Percentiles rank a stretch among this genome's conserved stretches.
phyloP scores from a whole-genome alignment of 2,329 filamentous ascomycete species.

The Monosporascus sp. region DNA sequence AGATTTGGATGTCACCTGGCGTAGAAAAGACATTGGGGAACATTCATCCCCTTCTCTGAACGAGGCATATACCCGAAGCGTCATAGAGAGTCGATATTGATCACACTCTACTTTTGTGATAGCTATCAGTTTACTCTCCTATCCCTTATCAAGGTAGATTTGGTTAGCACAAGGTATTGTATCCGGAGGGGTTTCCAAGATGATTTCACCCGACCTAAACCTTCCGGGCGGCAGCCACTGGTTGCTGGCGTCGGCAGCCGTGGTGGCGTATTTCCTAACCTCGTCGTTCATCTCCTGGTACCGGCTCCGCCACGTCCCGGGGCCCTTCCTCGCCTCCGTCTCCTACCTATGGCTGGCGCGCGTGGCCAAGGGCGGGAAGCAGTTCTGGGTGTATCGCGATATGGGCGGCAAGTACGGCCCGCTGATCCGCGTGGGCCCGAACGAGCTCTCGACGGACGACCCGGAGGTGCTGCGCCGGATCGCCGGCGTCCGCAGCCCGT shows the following conservation, averaged over 20 bases:
- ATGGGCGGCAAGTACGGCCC: conserved; percentile 3
- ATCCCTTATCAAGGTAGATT: too few species aligned
- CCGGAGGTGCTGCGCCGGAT: conserved; percentile 13
- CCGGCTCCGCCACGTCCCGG: conserved; percentile 4
- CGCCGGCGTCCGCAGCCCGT: conserved; percentile 7
- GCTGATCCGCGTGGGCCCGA: conserved; percentile 3
- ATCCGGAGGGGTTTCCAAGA: neutral
- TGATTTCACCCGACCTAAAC: neutral
- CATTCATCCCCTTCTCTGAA: too few species aligned
- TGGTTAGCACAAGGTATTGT: too few species aligned
- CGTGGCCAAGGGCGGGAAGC: neutral
- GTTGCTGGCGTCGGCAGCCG: neutral
- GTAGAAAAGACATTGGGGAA: neutral
- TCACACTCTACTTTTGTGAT: too few species aligned
- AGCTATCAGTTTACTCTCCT: too few species aligned
- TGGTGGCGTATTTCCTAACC: neutral
- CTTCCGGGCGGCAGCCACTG: neutral
- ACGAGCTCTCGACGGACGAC: conserved; percentile 4
- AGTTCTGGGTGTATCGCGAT: neutral
- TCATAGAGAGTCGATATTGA: too few species aligned
- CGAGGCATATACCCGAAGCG: too few species aligned
- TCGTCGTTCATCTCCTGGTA: neutral
- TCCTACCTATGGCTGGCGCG: neutral
- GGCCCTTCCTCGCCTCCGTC: conserved; percentile 1
- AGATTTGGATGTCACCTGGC: neutral